phyloP scores from a whole-genome alignment of 768 basidiomycete species.

The Calocybe cyanea region DNA sequence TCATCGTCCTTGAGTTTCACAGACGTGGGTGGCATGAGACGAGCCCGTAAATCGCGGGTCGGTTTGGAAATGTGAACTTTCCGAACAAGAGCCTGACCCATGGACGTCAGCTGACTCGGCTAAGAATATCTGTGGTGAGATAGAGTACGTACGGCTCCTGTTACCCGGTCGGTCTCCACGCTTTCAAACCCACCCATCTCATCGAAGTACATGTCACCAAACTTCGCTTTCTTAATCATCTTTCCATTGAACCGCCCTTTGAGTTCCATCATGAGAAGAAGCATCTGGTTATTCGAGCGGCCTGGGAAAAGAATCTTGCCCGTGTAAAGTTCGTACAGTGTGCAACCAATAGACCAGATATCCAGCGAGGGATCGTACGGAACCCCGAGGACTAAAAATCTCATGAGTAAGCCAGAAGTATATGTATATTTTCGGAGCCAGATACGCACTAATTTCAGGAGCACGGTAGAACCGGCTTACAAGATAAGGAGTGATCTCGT shows the following conservation, averaged over 20 bases:
- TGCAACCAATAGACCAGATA: conserved; percentile 97
- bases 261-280: conserved; percentile 96
- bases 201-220: conserved; percentile 91
- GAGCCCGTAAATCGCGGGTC: conserved; percentile 70
- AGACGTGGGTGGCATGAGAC: conserved; percentile 76
- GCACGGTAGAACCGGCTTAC: conserved; percentile 98
- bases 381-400: conserved; percentile 75
- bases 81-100: conserved; percentile 71
- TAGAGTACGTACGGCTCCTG: conserved; percentile 65
- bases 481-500: conserved; percentile 97
- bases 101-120: conserved; percentile 17
- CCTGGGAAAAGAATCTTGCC: conserved; percentile 98
- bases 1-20: conserved; percentile 89
- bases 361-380: conserved; percentile 94
- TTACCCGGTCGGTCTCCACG: conserved; percentile 80
- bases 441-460: conserved; percentile 88
- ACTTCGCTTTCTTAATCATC: conserved; percentile 92
- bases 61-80: conserved; percentile 85
- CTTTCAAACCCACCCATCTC: conserved; percentile 85
- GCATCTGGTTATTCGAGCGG: conserved; percentile 96
- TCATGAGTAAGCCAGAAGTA: conserved; percentile 9
- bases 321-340: conserved; percentile 92
- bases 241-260: conserved; percentile 92
- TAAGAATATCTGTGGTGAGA: conserved; percentile 3
- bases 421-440: conserved; percentile 2